These are phyloP conservation scores for Gelatoporia subvermispora DNA, from an alignment of 768 basidiomycete genomes.

Conservation along the genomic window DNA sequence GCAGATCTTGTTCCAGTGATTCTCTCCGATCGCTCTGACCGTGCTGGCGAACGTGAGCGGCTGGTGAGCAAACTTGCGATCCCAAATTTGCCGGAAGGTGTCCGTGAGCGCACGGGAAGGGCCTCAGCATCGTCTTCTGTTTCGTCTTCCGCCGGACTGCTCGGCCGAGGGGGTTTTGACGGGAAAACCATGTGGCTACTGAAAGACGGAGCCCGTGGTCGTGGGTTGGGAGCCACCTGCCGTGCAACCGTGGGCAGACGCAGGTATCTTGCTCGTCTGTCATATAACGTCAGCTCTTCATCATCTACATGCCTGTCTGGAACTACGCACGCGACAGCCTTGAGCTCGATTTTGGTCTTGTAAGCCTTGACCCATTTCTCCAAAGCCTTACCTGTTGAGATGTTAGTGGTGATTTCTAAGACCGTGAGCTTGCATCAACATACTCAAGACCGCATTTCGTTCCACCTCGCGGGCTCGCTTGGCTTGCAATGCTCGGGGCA, in stretches of 20 bases:
- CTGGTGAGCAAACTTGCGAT: slow-evolving; percentile 36
- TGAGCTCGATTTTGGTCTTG: slow-evolving; percentile 65
- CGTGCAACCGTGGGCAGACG: slow-evolving; percentile 59
- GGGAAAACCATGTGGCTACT: slow-evolving; percentile 4
- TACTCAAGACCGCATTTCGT: slow-evolving; percentile 51
- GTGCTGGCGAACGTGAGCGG: slow-evolving; percentile 18
- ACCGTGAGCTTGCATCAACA: slow-evolving; percentile 22
- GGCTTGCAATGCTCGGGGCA: slow-evolving; percentile 65
- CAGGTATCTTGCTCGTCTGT: slow-evolving; percentile 77
- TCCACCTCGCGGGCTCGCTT: slow-evolving; percentile 64
- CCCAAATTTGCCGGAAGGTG: slow-evolving; percentile 25
- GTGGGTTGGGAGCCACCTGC: slow-evolving; percentile 19
- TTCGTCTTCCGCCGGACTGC: slow-evolving; percentile 10
- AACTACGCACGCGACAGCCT: slow-evolving; percentile 74
- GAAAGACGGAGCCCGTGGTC: slow-evolving; percentile 15
- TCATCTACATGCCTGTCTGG: slow-evolving; percentile 3
- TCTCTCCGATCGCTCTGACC: slow-evolving; percentile 16
- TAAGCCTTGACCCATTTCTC: slow-evolving; percentile 67
- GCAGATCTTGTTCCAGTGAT: slow-evolving; percentile 8
- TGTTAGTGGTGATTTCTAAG: slow-evolving; percentile 6
- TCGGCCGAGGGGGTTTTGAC: slow-evolving; percentile 5
- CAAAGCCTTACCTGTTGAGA: slow-evolving; percentile 43
- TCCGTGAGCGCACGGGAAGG: slow-evolving; percentile 18
- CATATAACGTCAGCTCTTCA: slow-evolving; percentile 9
- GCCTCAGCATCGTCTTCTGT: slow-evolving; percentile 5